A percentile compares a stretch with the other conserved stretches of the same genome.
Evolutionary conservation across 192 early-diverging fungal species (phyloP).

Genomic region (Coemansia reversa): DNA sequence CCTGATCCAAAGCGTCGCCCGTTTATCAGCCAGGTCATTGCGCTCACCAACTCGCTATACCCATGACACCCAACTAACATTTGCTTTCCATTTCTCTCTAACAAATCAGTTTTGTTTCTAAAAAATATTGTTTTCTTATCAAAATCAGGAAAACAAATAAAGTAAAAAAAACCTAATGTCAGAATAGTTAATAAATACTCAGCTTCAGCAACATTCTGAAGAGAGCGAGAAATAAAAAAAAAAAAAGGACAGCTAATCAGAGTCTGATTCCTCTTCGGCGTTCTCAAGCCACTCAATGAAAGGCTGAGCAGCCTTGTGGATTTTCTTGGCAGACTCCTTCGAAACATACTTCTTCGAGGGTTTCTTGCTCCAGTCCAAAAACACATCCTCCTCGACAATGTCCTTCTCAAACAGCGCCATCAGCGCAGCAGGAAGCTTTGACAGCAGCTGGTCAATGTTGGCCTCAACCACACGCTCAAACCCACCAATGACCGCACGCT

Average conservation of each 20-base stretch:
- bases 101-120: not conserved
- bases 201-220: not conserved
- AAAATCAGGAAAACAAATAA: not conserved
- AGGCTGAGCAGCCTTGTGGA: slow-evolving; percentile 80
- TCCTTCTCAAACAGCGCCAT: slow-evolving; percentile 91
- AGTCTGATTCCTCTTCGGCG: slow-evolving; percentile 81
- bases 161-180: not conserved
- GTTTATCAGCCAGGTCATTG: slow-evolving; percentile 60
- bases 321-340: slow-evolving; percentile 72
- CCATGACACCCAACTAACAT: not conserved
- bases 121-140: not conserved
- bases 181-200: not conserved
- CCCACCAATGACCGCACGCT: slow-evolving; percentile 86
- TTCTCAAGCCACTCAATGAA: slow-evolving; percentile 90
- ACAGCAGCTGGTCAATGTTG: slow-evolving; percentile 56
- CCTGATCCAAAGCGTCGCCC: slow-evolving; percentile 60
- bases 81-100: not conserved
- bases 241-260: slow-evolving; percentile 9
- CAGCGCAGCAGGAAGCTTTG: slow-evolving; percentile 74
- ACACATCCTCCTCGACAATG: slow-evolving; percentile 86
- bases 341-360: slow-evolving; percentile 80
- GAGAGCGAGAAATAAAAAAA: slow-evolving; percentile 12
- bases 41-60: slow-evolving; percentile 31
- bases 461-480: slow-evolving; percentile 80
- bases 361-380: slow-evolving; percentile 90